A percentile compares a stretch with the other conserved stretches of the same genome.
phyloP scores from a whole-genome alignment of 257 asterid species.

The Datura wrightii region DNA sequence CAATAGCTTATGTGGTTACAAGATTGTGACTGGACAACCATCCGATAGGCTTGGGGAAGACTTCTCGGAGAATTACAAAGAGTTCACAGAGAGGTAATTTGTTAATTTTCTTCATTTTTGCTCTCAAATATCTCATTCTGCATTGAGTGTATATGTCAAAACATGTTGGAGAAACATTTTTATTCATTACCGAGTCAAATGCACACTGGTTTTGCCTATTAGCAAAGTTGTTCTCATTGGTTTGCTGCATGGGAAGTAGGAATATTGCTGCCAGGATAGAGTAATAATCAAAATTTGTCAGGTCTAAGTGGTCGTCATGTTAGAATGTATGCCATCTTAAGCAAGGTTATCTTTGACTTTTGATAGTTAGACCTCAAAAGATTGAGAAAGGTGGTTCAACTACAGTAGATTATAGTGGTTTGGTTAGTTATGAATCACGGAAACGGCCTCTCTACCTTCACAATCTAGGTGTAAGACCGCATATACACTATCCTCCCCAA shows the following conservation, averaged over 20 bases:
- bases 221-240: neutral
- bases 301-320: constrained; percentile 3
- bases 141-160: neutral
- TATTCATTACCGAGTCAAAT: neutral
- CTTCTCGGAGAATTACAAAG: constrained; percentile 78
- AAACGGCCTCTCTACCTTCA: no score
- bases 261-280: neutral
- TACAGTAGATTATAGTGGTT: neutral
- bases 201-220: neutral
- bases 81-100: constrained; percentile 76
- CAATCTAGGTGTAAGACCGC: no score
- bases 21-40: constrained; percentile 96
- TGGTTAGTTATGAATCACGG: neutral
- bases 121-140: neutral
- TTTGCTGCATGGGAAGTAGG: neutral
- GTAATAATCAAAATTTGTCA: neutral
- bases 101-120: constrained; percentile 9
- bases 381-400: neutral
- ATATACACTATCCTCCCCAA: no score
- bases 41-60: constrained; percentile 99
- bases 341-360: constrained; percentile 3
- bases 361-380: neutral
- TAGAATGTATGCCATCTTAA: constrained; percentile 3
- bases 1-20: constrained; percentile 90
- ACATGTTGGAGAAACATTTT: neutral